phyloP scores from a whole-genome alignment of 2,329 filamentous ascomycete species.

The Paramyrothecium sp. region DNA sequence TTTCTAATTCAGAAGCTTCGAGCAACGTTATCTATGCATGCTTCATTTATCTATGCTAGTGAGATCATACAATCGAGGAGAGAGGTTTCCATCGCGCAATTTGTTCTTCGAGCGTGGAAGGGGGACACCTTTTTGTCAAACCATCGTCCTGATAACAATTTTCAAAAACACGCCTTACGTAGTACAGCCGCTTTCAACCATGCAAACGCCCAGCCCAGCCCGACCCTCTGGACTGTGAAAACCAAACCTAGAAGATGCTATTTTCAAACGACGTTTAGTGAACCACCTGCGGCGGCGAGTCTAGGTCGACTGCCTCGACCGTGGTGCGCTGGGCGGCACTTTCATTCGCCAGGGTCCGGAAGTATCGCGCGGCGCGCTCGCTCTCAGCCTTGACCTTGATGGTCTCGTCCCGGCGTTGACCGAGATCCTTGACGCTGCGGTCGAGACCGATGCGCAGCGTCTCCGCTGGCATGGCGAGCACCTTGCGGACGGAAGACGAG shows the following conservation, averaged over 20 bases:
- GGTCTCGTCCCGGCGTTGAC: slow-evolving; percentile 75
- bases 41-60: background rate
- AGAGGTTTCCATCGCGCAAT: background rate
- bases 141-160: background rate
- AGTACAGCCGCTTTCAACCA: background rate
- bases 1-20: background rate
- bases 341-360: slow-evolving; percentile 76
- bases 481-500: slow-evolving; percentile 80
- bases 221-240: background rate
- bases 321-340: slow-evolving; percentile 50
- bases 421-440: slow-evolving; percentile 81
- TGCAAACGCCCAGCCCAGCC: background rate
- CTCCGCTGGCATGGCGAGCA: slow-evolving; percentile 83
- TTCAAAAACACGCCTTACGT: background rate
- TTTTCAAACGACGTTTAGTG: slow-evolving; percentile 20
- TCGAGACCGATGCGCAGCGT: slow-evolving; percentile 82
- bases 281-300: slow-evolving; percentile 43
- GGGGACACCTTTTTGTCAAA: background rate
- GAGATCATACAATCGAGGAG: background rate
- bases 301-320: slow-evolving; percentile 54
- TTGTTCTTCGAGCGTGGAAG: background rate
- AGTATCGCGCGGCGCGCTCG: slow-evolving; percentile 86
- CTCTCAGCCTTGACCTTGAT: slow-evolving; percentile 79
- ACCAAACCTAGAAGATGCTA: slow-evolving; percentile 1
- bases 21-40: background rate